Conservation (phyloP, 345 rosid genomes). For the Salix exigua region DNA sequence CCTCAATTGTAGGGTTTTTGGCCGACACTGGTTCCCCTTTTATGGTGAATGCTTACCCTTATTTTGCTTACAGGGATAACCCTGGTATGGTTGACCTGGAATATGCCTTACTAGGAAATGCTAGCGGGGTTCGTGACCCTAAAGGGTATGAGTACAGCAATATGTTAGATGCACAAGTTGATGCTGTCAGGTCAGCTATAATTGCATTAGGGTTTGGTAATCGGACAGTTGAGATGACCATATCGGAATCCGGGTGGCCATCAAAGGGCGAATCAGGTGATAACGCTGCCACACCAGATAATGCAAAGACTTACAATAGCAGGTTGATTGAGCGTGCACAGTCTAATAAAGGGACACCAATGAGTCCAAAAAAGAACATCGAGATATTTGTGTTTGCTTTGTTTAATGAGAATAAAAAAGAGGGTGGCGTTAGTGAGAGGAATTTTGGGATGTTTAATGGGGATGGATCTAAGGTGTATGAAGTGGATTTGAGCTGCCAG, state of each 20-base stretch:
- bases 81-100: constrained; percentile 42
- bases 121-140: constrained; percentile 48
- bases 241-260: constrained; percentile 67
- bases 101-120: constrained; percentile 53
- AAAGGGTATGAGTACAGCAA: constrained; percentile 46
- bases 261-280: constrained; percentile 50
- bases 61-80: constrained; percentile 57
- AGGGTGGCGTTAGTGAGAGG: constrained; percentile 46
- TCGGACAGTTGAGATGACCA: constrained; percentile 35
- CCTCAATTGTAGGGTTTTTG: constrained; percentile 44
- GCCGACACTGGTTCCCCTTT: constrained; percentile 52
- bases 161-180: constrained; percentile 66
- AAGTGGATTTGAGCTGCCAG: constrained; percentile 56
- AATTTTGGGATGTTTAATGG: constrained; percentile 58
- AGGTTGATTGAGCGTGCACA: constrained; percentile 55
- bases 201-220: constrained; percentile 45
- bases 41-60: constrained; percentile 67
- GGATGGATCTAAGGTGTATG: constrained; percentile 57
- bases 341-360: constrained; percentile 53
- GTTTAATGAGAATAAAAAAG: constrained; percentile 67
- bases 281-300: constrained; percentile 39
- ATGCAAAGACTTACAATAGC: constrained; percentile 56
- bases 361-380: constrained; percentile 41
- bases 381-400: constrained; percentile 53
- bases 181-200: constrained; percentile 56